Base-by-base conservation (phyloP, 1,284 basidiomycete species). In the Tilletia walkeri region DNA sequence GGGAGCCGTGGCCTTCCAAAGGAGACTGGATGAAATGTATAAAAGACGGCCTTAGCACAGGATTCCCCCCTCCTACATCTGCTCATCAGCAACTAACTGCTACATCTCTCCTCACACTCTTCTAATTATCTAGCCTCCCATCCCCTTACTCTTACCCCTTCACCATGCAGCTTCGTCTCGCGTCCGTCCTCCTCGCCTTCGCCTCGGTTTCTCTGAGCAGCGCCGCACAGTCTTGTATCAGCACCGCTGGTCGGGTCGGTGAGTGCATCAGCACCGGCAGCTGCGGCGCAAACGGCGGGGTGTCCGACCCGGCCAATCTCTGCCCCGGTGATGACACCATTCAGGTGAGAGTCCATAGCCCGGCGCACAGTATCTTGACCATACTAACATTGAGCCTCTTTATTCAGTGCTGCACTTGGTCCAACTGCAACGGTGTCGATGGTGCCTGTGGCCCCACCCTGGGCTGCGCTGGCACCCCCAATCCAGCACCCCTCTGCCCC, bases 371-470 rank as follows among this genome's bases (percentile, higher is more conserved):
- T 30, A 30, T 30, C 24, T 30, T 30, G 24, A 30, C 24, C 24
- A 30, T 30, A 30, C 24, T 30, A 2, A 30, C 24, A 30, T 30
- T 30, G 24, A 30, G 24, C 24, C 24, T 30, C 24, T 30, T 30
- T 30, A 63, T 38, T 34, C 59, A 63, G n/a, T 63, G 59, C 59
- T 63, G 59, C 36, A 63, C 59, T 14, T 63, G 38, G 36, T 36
- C 56, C 36, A 63, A 18, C 59, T 63, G 34, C 34, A 39, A 34
- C 34, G 30, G 34, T 24, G 50, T 53, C 50, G 50, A 10, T 18
- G 50, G 50, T 6, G 30, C 18, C 16, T 63, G 59, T 34, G 18
- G 30, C 36, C 59, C 59, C 9, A 63, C 30, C 59, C 59, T 63
- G 16, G 59, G 59, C 12, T 63, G 59, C 36, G 34, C 34, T n/a